Evolutionary conservation across 352 stramenopile species (phyloP).

Genomic region (Globisporangium emineosum): DNA sequence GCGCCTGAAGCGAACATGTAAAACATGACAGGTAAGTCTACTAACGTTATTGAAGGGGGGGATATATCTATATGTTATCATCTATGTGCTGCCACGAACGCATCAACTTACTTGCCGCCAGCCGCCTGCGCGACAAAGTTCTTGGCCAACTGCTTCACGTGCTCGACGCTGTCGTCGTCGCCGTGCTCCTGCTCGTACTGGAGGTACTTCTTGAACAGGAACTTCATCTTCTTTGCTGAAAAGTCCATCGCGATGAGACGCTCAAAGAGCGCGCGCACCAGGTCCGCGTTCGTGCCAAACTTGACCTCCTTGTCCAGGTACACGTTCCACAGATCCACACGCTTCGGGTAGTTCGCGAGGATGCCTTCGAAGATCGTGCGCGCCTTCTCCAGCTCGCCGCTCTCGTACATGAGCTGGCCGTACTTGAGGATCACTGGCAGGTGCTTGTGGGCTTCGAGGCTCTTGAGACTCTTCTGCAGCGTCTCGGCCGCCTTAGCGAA

Average conservation of each 20-base stretch:
- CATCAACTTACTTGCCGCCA: constrained; percentile 26
- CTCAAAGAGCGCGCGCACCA: constrained; percentile 90
- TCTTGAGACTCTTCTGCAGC: constrained; percentile 91
- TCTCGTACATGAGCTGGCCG: constrained; percentile 95
- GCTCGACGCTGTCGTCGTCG: constrained; percentile 78
- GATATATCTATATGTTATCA: constrained; percentile 12
- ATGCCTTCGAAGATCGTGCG: constrained; percentile 95
- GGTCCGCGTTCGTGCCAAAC: constrained; percentile 69
- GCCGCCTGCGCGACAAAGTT: constrained; percentile 87
- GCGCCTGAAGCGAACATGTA: too few species aligned
- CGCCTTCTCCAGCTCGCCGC: constrained; percentile 90
- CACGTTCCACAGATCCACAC: constrained; percentile 95
- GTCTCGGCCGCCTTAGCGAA: constrained; percentile 81
- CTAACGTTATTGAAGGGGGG: neutral
- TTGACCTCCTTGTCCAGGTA: constrained; percentile 98
- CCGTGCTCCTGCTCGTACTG: constrained; percentile 93
- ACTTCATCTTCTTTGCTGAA: constrained; percentile 98
- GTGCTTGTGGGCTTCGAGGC: constrained; percentile 93
- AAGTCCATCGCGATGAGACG: constrained; percentile 93
- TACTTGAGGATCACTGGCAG: constrained; percentile 94
- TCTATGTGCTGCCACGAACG: constrained; percentile 2
- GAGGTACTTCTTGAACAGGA: constrained; percentile 97
- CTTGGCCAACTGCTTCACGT: constrained; percentile 94
- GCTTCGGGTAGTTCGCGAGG: constrained; percentile 93
- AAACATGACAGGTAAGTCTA: neutral